Evolutionary conservation across 768 basidiomycete species (phyloP).

Genomic region (Pleurotus djamor): DNA sequence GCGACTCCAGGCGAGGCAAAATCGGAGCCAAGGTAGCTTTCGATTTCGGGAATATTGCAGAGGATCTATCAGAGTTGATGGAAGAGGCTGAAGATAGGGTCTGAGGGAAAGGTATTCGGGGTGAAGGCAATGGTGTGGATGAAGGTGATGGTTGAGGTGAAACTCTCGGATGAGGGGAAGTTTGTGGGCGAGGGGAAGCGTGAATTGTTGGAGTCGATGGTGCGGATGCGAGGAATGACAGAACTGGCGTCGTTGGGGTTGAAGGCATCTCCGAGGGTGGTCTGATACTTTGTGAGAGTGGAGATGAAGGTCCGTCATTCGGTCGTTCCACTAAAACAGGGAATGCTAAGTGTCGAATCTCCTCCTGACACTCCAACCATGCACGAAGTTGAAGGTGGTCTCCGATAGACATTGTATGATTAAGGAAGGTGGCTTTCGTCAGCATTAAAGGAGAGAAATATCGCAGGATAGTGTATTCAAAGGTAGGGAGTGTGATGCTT

Average conservation of each 20-base stretch:
- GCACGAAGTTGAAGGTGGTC: slow-evolving; percentile 20
- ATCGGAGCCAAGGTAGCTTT: neutral
- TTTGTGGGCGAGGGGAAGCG: slow-evolving; percentile 9
- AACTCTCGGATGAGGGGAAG: slow-evolving; percentile 5
- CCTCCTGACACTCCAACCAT: slow-evolving; percentile 19
- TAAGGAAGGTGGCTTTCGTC: slow-evolving; percentile 34
- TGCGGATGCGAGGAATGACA: slow-evolving; percentile 1
- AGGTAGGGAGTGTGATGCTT: slow-evolving; percentile 38
- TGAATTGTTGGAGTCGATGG: neutral
- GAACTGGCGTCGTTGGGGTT: slow-evolving; percentile 14
- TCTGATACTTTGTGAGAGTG: neutral
- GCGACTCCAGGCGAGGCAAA: neutral
- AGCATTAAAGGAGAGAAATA: slow-evolving; percentile 43
- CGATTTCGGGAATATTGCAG: neutral
- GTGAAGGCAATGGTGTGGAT: slow-evolving; percentile 10
- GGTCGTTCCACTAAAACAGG: slow-evolving; percentile 24
- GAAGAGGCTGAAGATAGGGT: neutral
- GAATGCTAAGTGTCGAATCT: slow-evolving; percentile 10
- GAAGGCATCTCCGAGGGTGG: neutral
- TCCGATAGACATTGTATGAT: slow-evolving; percentile 23
- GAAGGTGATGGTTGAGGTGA: neutral
- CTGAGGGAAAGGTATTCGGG: slow-evolving; percentile 1
- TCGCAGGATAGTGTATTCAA: slow-evolving; percentile 39
- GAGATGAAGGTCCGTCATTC: slow-evolving; percentile 5
- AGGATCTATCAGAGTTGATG: neutral